Percentiles rank a stretch among this genome's conserved stretches.
Conservation (phyloP, 2,329 filamentous ascomycete species). For the Geosmithia putterillii region DNA sequence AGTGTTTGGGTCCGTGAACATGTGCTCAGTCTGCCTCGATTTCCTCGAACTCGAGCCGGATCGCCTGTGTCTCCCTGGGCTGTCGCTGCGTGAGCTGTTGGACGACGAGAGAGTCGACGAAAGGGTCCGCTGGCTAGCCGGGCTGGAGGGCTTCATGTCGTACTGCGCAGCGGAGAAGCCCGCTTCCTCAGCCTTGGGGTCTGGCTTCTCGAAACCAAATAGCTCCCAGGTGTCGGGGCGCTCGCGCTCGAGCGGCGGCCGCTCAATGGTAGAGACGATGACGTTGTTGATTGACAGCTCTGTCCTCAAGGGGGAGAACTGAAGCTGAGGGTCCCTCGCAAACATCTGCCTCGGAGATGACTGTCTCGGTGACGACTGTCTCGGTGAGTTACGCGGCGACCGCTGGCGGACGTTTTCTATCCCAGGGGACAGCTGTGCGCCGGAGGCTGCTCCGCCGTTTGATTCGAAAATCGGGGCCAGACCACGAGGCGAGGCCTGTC, state of each 20-base stretch:
- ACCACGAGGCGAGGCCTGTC: constrained; percentile 2
- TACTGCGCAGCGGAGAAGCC: neutral
- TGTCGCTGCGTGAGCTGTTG: neutral
- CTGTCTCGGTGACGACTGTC: neutral
- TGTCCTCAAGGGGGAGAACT: neutral
- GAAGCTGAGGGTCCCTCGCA: neutral
- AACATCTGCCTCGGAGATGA: neutral
- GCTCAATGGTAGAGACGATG: neutral
- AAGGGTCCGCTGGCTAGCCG: neutral
- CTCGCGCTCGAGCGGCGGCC: neutral
- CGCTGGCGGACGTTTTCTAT: constrained; percentile 36
- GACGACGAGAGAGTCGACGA: neutral
- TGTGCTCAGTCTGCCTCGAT: neutral
- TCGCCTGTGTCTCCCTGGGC: neutral
- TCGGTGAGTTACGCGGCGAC: constrained; percentile 27
- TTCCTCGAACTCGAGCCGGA: neutral
- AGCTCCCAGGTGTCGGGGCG: neutral
- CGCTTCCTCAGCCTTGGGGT: neutral
- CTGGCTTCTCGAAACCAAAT: neutral
- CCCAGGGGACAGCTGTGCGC: constrained; percentile 37
- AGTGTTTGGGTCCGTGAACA: constrained; percentile 5
- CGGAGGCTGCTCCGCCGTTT: constrained; percentile 21
- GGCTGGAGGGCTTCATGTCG: neutral
- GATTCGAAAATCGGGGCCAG: neutral
- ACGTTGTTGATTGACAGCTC: neutral